These are phyloP conservation scores for Melocanna baccifera DNA, from an alignment of 176 grass and related monocot genomes.

Conservation along the genomic window DNA sequence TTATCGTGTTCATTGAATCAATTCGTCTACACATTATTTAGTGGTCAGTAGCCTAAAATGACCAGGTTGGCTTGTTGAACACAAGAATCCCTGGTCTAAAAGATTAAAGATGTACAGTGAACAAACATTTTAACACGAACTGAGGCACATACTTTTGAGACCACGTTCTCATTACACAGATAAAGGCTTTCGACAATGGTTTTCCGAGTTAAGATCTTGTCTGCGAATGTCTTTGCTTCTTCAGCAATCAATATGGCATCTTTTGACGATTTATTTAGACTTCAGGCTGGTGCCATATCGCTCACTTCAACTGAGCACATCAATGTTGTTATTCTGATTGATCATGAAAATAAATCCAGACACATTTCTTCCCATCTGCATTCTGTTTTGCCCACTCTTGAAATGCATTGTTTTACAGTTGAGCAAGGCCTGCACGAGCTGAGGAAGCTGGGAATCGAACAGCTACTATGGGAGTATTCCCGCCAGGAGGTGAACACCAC, in stretches of 20 bases:
- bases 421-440: conserved; percentile 77
- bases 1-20: not conserved
- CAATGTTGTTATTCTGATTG: not conserved
- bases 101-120: not conserved
- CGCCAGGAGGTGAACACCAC: conserved; percentile 40
- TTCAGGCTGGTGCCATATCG: not conserved
- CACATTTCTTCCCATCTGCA: not conserved
- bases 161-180: not conserved
- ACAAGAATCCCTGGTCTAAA: not conserved
- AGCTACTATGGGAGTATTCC: conserved; percentile 74
- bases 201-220: not conserved
- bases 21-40: not conserved
- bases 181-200: not conserved
- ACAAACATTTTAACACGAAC: not conserved
- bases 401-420: conserved; percentile 35
- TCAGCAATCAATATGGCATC: not conserved
- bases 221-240: not conserved
- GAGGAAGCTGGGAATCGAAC: conserved; percentile 72
- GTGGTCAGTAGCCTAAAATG: not conserved
- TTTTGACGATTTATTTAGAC: not conserved
- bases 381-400: not conserved
- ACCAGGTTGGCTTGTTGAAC: not conserved
- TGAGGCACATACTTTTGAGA: not conserved
- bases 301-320: not conserved
- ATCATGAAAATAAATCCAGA: not conserved